Evolutionary conservation across 2,329 filamentous ascomycete species (phyloP), one percentile per base, ranked within the genome.

Genomic region (Teratosphaeria gauchensis): DNA sequence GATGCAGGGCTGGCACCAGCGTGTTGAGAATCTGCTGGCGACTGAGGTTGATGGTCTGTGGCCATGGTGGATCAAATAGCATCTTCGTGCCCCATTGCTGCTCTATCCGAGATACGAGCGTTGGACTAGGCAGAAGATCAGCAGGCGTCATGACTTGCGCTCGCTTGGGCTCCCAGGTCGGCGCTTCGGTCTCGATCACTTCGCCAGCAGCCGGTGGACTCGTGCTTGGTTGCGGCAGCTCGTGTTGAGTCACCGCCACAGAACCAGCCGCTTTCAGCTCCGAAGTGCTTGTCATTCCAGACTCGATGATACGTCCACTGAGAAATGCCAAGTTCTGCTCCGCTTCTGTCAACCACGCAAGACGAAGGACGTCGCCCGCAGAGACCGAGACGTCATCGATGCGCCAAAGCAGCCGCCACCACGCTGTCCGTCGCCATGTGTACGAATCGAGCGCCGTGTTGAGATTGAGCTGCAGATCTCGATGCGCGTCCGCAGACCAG

Each of bases 331-430:
- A 82, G 57, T 85, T 86, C 65, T 86, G 86, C 72, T 96, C 92
- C 0, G 92, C 87, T 3, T 82, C 82, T 0, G 85, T 82, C 3
- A 99, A 80, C 77, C 95, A 97, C 6, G 83, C 80, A 63, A 86
- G 85, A 60, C 83, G 82, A 2, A 96, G 77, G 61, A 96, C 87
- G 65, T 94, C 88, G 0, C 85, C 84, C 2, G 88, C 86, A 57
- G 96, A 85, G 81, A 92, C 88, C 2, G 85, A 84, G 11, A 96
- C 90, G 67, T 96, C 92, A 69, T 97, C 92, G 28, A 94, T 91
- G 21, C 90, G 85, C 91, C 91, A 96, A 70, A 96, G 91, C 0
- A 97, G 81, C 72, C 95, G 95, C 88, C 90, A 96, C 92, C 92
- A 97, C 16, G 85, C 82, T 3, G 96, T 78, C 62, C 88, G 87